phyloP scores from a whole-genome alignment of 805 yeast genomes.

The Yamadazyma insecticola region DNA sequence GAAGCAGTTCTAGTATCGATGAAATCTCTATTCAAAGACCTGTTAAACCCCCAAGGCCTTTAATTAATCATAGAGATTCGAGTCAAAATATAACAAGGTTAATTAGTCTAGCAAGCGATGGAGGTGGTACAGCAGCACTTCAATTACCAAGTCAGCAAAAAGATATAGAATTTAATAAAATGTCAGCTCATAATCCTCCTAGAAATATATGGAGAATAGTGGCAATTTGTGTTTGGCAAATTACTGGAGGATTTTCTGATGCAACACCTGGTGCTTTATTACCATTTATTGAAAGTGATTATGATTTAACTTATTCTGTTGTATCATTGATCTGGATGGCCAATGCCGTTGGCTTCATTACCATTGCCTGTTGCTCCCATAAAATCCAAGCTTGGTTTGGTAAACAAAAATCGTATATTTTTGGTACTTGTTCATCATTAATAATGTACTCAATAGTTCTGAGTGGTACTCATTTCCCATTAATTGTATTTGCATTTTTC shows the following conservation, averaged over 20 bases:
- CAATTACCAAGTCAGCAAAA: too few relatives aligned
- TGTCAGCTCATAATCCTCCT: constrained; percentile 42
- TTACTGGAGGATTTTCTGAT: constrained; percentile 45
- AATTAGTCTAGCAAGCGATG: too few relatives aligned
- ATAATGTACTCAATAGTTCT: constrained; percentile 44
- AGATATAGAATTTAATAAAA: too few relatives aligned
- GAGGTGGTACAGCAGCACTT: too few relatives aligned
- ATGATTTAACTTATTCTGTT: constrained; percentile 44
- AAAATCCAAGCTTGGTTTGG: constrained; percentile 39
- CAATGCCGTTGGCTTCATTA: constrained; percentile 51
- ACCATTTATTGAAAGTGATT: constrained; percentile 48
- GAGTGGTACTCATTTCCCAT: constrained; percentile 46
- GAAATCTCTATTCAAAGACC: too few relatives aligned
- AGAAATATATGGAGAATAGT: constrained; percentile 39
- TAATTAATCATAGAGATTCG: too few relatives aligned
- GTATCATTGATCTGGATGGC: constrained; percentile 58
- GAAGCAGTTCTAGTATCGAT: too few relatives aligned
- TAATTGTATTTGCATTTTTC: constrained; percentile 46
- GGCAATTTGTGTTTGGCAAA: constrained; percentile 37
- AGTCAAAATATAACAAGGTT: too few relatives aligned
- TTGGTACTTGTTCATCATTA: constrained; percentile 32
- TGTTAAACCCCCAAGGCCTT: too few relatives aligned
- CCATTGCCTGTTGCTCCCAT: constrained; percentile 47
- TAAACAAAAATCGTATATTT: constrained; percentile 30
- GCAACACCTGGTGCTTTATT: constrained; percentile 60